A percentile compares a stretch with the other conserved stretches of the same genome.
These are phyloP conservation scores for Beauveria pseudobassiana DNA, from an alignment of 2,329 filamentous ascomycete genomes.

Conservation along the genomic window DNA sequence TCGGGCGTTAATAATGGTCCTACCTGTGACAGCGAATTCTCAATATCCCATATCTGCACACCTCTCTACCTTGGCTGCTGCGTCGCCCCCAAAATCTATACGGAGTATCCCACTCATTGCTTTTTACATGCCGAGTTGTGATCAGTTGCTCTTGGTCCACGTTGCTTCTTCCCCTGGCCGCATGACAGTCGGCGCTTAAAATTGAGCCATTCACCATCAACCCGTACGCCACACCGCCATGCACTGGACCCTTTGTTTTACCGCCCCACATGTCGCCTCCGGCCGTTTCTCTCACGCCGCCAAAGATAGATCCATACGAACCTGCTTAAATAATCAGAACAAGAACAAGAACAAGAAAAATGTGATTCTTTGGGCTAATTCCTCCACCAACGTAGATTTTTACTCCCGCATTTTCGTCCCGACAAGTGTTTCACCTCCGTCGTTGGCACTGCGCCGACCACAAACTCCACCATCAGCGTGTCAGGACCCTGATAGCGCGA, in stretches of 20 bases:
- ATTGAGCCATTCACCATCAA: not conserved
- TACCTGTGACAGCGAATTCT: not conserved
- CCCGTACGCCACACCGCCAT: not conserved
- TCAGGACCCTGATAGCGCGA: not conserved
- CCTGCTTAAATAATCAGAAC: not conserved
- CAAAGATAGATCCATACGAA: too few relatives aligned
- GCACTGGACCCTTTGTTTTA: not conserved
- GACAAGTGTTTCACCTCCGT: constrained; percentile 3
- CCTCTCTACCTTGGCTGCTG: not conserved
- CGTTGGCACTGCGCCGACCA: not conserved
- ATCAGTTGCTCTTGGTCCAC: not conserved
- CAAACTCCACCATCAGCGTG: not conserved
- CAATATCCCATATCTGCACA: not conserved
- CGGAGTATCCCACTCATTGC: not conserved
- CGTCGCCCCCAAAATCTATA: not conserved
- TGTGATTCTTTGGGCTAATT: not conserved
- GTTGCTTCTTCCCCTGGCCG: not conserved
- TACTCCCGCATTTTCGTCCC: not conserved
- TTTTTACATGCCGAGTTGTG: not conserved
- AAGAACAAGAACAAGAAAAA: not conserved
- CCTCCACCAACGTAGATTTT: too few relatives aligned
- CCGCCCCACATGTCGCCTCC: too few relatives aligned
- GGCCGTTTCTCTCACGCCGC: too few relatives aligned
- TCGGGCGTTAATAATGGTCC: too few relatives aligned
- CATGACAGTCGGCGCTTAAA: not conserved